These are phyloP conservation scores for Gossypium ekmanianum DNA, from an alignment of 345 rosid genomes.

Conservation along the genomic window DNA sequence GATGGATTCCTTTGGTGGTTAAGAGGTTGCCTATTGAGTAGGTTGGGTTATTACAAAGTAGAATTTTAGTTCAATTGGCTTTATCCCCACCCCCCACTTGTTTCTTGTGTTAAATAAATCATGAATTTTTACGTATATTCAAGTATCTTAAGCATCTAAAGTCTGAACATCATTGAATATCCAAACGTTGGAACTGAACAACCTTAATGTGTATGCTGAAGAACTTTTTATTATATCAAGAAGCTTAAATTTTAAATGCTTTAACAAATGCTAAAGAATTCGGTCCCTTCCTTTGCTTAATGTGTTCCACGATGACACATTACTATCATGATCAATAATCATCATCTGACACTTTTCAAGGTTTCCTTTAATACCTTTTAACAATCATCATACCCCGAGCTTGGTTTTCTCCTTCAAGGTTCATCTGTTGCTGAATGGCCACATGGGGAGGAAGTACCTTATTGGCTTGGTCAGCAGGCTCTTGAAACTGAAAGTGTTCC, in stretches of 20 bases:
- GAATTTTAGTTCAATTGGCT: no score
- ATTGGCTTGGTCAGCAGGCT: slow-evolving; percentile 51
- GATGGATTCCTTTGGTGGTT: no score
- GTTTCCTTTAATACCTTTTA: no score
- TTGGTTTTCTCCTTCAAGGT: slow-evolving; percentile 38
- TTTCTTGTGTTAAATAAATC: no score
- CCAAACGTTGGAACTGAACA: not conserved
- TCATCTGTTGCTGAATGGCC: slow-evolving; percentile 60
- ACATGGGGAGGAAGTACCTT: slow-evolving; percentile 53
- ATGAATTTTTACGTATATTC: not conserved
- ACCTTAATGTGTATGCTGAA: not conserved
- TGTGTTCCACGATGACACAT: not conserved
- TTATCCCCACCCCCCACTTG: no score
- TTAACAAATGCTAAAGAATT: not conserved
- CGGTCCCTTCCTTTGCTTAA: not conserved
- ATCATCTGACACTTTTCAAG: not conserved
- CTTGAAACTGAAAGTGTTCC: slow-evolving; percentile 47
- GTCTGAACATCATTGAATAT: not conserved
- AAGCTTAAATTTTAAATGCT: not conserved
- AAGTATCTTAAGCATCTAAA: not conserved
- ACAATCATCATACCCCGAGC: not conserved
- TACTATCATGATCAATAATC: not conserved
- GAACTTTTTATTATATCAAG: not conserved
- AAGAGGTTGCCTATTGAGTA: no score
- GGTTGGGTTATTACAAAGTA: no score